Evolutionary conservation across 805 yeast genomes (phyloP).

Genomic region (Candida quercuum): DNA sequence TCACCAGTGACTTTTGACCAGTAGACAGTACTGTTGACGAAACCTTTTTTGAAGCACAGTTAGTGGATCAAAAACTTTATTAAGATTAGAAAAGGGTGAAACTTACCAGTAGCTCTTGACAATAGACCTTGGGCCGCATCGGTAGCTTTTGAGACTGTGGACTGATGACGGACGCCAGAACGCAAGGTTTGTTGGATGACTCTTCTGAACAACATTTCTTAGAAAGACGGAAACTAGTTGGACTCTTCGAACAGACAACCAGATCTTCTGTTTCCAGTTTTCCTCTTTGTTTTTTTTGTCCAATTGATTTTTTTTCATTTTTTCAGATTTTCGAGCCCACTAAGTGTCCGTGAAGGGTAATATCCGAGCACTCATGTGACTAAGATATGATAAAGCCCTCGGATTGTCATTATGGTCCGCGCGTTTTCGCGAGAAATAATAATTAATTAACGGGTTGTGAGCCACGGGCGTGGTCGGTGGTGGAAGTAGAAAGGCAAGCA

Average conservation of each 20-base stretch:
- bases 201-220: conserved; percentile 18
- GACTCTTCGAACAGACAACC: no score
- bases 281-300: not conserved
- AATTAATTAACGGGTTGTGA: no score
- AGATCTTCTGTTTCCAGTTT: no score
- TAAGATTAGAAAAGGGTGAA: not conserved
- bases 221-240: not conserved
- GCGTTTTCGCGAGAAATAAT: no score
- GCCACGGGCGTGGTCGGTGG: no score
- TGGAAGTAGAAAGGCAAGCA: no score
- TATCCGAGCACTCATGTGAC: no score
- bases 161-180: conserved; percentile 30
- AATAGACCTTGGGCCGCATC: conserved; percentile 30
- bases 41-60: no score
- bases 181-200: conserved; percentile 18
- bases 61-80: not conserved
- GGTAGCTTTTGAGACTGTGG: conserved; percentile 28
- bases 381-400: not conserved
- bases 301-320: no score
- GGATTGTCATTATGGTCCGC: no score
- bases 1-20: conserved; percentile 62
- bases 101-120: conserved; percentile 31
- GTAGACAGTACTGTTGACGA: conserved; percentile 60
- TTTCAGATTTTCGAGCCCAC: no score
- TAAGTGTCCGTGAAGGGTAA: no score